Conservation (phyloP, 176 grass and related monocot species). For the Lolium rigidum region DNA sequence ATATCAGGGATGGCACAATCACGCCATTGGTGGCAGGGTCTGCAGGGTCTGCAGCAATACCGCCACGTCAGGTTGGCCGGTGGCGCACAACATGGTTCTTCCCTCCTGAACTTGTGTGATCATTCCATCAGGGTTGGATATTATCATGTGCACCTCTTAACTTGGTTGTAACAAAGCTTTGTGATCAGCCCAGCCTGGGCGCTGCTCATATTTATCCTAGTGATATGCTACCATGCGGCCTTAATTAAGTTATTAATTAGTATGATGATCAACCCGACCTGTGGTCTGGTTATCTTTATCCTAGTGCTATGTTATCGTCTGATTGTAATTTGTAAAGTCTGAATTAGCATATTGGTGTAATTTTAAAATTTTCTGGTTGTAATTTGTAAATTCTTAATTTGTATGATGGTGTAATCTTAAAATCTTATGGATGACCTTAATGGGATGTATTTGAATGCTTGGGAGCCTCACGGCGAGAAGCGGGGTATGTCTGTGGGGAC, state of each 20-base stretch:
- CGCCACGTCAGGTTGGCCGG: not conserved
- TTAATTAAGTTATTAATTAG: too few relatives aligned
- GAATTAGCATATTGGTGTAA: too few relatives aligned
- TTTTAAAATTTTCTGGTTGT: too few relatives aligned
- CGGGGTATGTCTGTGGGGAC: too few relatives aligned
- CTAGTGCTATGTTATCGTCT: not conserved
- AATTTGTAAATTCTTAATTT: too few relatives aligned
- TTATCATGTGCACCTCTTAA: not conserved
- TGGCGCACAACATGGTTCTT: not conserved
- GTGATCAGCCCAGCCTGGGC: not conserved
- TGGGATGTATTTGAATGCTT: too few relatives aligned
- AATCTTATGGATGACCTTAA: too few relatives aligned
- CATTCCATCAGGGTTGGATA: not conserved
- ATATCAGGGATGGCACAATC: conserved; percentile 9
- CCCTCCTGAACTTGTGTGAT: not conserved
- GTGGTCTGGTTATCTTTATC: not conserved
- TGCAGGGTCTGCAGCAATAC: not conserved
- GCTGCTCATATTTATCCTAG: not conserved
- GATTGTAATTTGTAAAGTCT: too few relatives aligned
- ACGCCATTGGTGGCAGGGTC: not conserved
- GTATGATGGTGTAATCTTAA: too few relatives aligned
- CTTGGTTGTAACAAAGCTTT: not conserved
- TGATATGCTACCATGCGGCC: too few relatives aligned
- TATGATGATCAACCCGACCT: not conserved
- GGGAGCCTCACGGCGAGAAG: too few relatives aligned